phyloP scores from a whole-genome alignment of 1,139 yeast species.

The Debaryomyces fabryi region DNA sequence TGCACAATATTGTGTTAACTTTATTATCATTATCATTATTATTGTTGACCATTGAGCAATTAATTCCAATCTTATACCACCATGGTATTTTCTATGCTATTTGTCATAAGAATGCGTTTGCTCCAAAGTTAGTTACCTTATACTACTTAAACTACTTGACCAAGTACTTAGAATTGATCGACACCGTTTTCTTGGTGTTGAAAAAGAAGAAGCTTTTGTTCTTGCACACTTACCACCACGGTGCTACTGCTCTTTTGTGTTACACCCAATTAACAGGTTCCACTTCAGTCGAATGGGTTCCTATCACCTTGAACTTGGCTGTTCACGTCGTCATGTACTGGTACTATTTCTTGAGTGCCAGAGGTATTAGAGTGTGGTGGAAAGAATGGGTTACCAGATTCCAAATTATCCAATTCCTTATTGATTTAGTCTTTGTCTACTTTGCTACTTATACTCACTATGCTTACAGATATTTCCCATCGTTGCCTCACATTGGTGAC shows the following conservation, averaged over 20 bases:
- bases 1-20: conserved; percentile 83
- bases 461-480: conserved; percentile 59
- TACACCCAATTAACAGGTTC: conserved; percentile 90
- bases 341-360: conserved; percentile 92
- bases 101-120: conserved; percentile 80
- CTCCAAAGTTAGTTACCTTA: conserved; percentile 79
- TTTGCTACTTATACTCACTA: conserved; percentile 87
- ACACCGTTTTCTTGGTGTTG: conserved; percentile 88
- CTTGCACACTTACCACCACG: conserved; percentile 96
- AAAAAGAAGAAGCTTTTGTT: conserved; percentile 89
- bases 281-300: conserved; percentile 96
- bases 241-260: conserved; percentile 95
- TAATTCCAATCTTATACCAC: conserved; percentile 73
- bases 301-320: conserved; percentile 81
- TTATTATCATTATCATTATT: conserved; percentile 66
- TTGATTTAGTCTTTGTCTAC: conserved; percentile 88
- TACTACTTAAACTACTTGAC: conserved; percentile 81
- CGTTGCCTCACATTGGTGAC: conserved; percentile 79
- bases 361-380: conserved; percentile 99
- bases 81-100: conserved; percentile 87
- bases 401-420: conserved; percentile 91
- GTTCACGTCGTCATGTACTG: conserved; percentile 98
- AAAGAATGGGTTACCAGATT: conserved; percentile 98
- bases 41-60: conserved; percentile 76
- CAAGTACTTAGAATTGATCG: conserved; percentile 81